Evolutionary conservation across 1,284 basidiomycete species (phyloP).

Genomic region (Mycosarcoma mackinlayi): DNA sequence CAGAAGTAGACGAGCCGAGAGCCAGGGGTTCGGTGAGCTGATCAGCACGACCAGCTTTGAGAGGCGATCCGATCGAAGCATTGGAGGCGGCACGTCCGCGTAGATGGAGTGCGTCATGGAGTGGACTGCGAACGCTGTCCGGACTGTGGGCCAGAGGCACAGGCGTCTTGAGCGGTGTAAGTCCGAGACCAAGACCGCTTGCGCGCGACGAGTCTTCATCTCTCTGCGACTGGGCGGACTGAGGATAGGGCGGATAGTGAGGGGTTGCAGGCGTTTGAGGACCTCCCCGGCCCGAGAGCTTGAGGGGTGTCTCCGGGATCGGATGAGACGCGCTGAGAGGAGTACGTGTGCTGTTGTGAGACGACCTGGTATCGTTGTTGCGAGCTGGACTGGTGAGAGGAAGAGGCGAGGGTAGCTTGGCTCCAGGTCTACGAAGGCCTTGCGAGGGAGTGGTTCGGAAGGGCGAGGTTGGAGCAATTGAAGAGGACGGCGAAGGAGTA

Average conservation of each 20-base stretch:
- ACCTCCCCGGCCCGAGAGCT: slow-evolving; percentile 47
- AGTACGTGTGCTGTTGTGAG: slow-evolving; percentile 46
- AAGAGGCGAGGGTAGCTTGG: slow-evolving; percentile 43
- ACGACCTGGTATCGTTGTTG: slow-evolving; percentile 28
- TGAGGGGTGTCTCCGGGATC: slow-evolving; percentile 58
- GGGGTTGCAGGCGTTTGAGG: slow-evolving; percentile 50
- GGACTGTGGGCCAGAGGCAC: slow-evolving; percentile 38
- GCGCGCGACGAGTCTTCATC: slow-evolving; percentile 33
- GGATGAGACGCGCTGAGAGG: slow-evolving; percentile 59
- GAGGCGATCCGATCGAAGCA: slow-evolving; percentile 31
- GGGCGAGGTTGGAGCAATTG: slow-evolving; percentile 15
- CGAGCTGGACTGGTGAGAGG: slow-evolving; percentile 48
- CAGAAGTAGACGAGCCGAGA: slow-evolving; percentile 16
- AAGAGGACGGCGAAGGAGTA: slow-evolving; percentile 21
- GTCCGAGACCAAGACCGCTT: slow-evolving; percentile 46
- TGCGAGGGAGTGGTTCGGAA: slow-evolving; percentile 32
- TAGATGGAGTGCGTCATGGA: slow-evolving; percentile 32
- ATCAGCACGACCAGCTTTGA: slow-evolving; percentile 25
- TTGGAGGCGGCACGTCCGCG: slow-evolving; percentile 30
- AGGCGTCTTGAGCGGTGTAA: slow-evolving; percentile 39
- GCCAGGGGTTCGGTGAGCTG: slow-evolving; percentile 24
- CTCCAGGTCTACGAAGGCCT: slow-evolving; percentile 45
- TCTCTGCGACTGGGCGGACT: slow-evolving; percentile 9
- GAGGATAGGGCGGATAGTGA: slow-evolving; percentile 29
- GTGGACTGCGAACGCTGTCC: slow-evolving; percentile 24